Base-by-base conservation (phyloP, 2,329 filamentous ascomycete species). In the Aspergillus jensenii region DNA sequence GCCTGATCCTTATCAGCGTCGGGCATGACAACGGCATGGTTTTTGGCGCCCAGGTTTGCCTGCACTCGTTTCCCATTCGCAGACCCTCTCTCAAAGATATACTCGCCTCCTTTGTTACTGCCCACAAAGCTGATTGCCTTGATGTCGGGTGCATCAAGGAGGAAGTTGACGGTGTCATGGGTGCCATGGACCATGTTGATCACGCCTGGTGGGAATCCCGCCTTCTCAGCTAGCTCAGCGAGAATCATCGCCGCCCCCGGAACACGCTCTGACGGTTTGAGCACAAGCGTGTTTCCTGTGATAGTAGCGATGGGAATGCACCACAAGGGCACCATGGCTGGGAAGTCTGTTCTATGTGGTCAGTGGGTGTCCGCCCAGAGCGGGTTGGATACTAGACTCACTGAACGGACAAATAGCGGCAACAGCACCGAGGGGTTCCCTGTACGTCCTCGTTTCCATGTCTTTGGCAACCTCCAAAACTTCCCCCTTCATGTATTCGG, bases 1-100 rank as follows among this genome's bases (percentile, higher is more conserved):
- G 85, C 80, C 59, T 87, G 84, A 75, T 88, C 87, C 80, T 87
- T 88, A 77, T 88, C 87, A 77, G 81, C 84, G 73, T 89, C 87
- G 1, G 86, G 86, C 27, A 89, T 77, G 23, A 89, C 80, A 47
- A 84, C 84, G 43, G 85, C 86, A 70, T 89, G 87, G 78, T 89
- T 89, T 80, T 89, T 89, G 2, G 86, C 87, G 33, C 87, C 86
- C 56, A 89, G 72, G 73, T 89, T 89, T 68, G 86, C 86, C 74
- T 89, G 87, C n/a, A 87, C 85, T 65, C 87, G 84, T 77, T 89
- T 89, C 62, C 87, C 86, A 56, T 88, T 86, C 66, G 86, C 86
- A n/a, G 84, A 86, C 15, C 82, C 86, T 45, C 86, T 84, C 40
- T 79, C 77, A 76, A 82, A 88, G 72, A 89, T 88, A 74, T 89